Conservation (phyloP, 306 rosid genomes). For the Vigna angularis region DNA sequence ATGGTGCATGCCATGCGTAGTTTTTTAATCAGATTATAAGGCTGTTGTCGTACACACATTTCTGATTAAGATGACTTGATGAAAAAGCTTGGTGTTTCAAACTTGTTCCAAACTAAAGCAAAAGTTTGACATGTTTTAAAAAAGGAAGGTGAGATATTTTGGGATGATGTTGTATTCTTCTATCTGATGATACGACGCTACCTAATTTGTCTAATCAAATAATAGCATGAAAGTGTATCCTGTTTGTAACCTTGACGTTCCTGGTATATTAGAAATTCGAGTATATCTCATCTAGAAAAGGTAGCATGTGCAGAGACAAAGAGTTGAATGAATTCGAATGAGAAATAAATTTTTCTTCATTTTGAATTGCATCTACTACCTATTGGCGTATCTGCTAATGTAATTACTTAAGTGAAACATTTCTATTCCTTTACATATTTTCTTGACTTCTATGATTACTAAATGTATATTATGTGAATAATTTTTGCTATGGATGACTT, state of each 20-base stretch:
- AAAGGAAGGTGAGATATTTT: not conserved
- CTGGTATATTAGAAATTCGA: not conserved
- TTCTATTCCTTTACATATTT: not conserved
- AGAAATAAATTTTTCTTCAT: no score
- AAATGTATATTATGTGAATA: conserved; percentile 5
- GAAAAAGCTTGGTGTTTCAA: not conserved
- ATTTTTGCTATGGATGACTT: conserved; percentile 4
- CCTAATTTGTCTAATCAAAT: not conserved
- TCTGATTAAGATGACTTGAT: not conserved
- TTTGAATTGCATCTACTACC: no score
- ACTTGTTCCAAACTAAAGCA: conserved; percentile 6
- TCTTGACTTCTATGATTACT: not conserved
- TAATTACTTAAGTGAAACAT: not conserved
- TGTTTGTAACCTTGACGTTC: conserved; percentile 11
- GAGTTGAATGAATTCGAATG: no score
- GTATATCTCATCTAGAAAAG: not conserved
- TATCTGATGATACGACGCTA: conserved; percentile 11
- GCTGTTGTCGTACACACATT: not conserved
- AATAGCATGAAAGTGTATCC: conserved; percentile 10
- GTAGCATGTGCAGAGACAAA: not conserved
- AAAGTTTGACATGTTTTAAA: not conserved
- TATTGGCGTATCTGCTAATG: no score
- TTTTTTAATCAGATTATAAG: conserved; percentile 14
- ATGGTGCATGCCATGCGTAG: not conserved
- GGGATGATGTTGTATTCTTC: conserved; percentile 3